Base-by-base conservation (phyloP, 345 rosid genomes). In the Carallia brachiata region DNA sequence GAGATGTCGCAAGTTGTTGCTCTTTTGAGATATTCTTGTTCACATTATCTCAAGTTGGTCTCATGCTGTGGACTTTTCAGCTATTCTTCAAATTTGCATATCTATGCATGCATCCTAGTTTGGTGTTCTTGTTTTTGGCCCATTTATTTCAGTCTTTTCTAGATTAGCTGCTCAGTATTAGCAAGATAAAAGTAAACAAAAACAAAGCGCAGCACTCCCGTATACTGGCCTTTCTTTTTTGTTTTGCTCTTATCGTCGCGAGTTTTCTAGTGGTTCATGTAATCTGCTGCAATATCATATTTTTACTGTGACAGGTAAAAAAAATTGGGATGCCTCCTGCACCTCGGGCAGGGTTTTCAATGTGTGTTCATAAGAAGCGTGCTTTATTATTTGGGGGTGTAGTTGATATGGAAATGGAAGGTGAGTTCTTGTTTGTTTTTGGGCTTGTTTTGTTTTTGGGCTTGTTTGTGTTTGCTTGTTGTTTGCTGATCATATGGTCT, bases 291-390 rank as follows among this genome's bases (percentile, higher is more conserved):
- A 28, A 39, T 65, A 60, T 12, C 17, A 44, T 12, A 44, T 44
- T 44, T 44, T 60, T 70, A 54, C 63, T 56, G 36, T 58, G 56
- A 71, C 76, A 94, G 98, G 93, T 94, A 68, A 94, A 91, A 84
- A 90, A 90, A 80, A 89, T 78, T 68, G 98, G 98, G 82, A 91
- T 94, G 95, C 95, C 93, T 82, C 98, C 96, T 52, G 90, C 96
- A 30, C 90, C 96, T 67, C 95, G 97, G 71, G 98, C 97, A 58
- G 95, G 97, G 27, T 89, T 91, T 85, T 86, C 97, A 1, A 82
- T 90, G 81, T 90, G 95, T 82, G 91, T 94, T 76, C 97, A 94
- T 81, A 91, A 94, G 82, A 94, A 88, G 80, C 97, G 97, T 68
- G 96, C 97, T 78, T 64, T 94, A 84, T 80, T 94, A 54, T 91